Evolutionary conservation across 176 grass and related monocot species (phyloP), one percentile per base, ranked within the genome.

Genomic region (Rhynchospora pubera): DNA sequence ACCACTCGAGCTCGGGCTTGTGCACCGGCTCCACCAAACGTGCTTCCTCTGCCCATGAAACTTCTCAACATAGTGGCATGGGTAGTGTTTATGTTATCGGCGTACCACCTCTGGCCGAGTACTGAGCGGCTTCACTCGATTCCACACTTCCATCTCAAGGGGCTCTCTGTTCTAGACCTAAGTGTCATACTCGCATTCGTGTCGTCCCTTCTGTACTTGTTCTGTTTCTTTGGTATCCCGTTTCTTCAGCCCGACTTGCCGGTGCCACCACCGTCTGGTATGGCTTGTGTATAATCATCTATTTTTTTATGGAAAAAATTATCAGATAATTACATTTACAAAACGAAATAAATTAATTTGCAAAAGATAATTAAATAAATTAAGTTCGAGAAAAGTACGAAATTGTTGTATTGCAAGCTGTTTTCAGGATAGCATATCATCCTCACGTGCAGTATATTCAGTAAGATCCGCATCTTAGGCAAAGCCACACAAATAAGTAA

Each of bases 211-310:
- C 89, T 97, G 76, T 97, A 97, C 88, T 86, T 97, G 18, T 85
- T 94, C 78, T 89, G 90, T 81, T 97, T 97, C 92, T 94, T 94
- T 83, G 95, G 95, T 83, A 97, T 97, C 78, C 91, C 85, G 26
- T 94, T 94, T 83, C 91, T 97, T 0, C 95, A 97, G 77, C 90
- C 90, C 24, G 63, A 94, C 45, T 64, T 47, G 48, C 86, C 53
- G 61, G 56, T 71, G 21, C 80, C 51, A 15, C 53, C 64, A 21
- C 57, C 64, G 0, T 61, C 30, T 30, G 47, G 71, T 75, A 51
- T 53, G 47, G 44, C 43, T 73, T 48, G n/a, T 47, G 12, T n/a
- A 21, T 8, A 73, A 51, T 73, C 23, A 24, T 22, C 19, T 22
- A 72, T 23, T 47, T 72, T 6, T 3, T 0, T 5, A 24, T 13